A percentile compares a stretch with the other conserved stretches of the same genome.
These are phyloP conservation scores for Mortierella sp. DNA, from an alignment of 371 early-diverging fungal species.

Conservation along the genomic window DNA sequence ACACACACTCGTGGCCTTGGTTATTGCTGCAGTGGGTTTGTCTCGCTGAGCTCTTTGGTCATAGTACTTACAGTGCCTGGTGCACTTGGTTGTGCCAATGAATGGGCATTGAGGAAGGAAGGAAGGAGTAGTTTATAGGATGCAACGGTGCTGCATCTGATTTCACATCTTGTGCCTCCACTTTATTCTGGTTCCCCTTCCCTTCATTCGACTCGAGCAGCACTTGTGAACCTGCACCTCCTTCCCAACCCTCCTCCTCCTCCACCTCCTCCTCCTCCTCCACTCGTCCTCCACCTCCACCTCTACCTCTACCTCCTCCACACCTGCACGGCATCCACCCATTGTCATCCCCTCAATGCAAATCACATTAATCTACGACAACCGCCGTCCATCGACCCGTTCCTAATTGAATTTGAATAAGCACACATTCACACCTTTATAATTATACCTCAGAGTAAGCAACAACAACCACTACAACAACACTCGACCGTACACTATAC, in stretches of 20 bases:
- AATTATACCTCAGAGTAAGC: not conserved
- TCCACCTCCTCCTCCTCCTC: not conserved
- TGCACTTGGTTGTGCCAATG: no score
- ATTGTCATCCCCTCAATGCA: slow-evolving; percentile 18
- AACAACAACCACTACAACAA: slow-evolving; percentile 1
- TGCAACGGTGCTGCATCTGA: slow-evolving; percentile 15
- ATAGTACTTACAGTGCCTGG: no score
- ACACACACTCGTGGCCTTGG: not conserved
- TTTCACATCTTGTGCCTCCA: slow-evolving; percentile 34
- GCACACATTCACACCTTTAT: not conserved
- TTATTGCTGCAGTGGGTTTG: not conserved
- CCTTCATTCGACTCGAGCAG: slow-evolving; percentile 33
- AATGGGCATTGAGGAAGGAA: no score
- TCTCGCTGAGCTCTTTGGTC: no score
- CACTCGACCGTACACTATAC: not conserved
- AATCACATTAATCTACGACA: slow-evolving; percentile 3
- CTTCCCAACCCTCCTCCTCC: slow-evolving; percentile 4
- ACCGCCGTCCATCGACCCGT: not conserved
- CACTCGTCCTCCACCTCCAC: slow-evolving; percentile 4
- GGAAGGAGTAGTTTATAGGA: slow-evolving; percentile 12
- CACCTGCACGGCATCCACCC: not conserved
- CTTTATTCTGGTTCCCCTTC: slow-evolving; percentile 40
- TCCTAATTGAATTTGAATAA: not conserved
- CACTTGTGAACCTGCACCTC: slow-evolving; percentile 25
- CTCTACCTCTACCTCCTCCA: slow-evolving; percentile 9